Conservation (phyloP, 2,329 filamentous ascomycete species). For the Diplodia mutila region DNA sequence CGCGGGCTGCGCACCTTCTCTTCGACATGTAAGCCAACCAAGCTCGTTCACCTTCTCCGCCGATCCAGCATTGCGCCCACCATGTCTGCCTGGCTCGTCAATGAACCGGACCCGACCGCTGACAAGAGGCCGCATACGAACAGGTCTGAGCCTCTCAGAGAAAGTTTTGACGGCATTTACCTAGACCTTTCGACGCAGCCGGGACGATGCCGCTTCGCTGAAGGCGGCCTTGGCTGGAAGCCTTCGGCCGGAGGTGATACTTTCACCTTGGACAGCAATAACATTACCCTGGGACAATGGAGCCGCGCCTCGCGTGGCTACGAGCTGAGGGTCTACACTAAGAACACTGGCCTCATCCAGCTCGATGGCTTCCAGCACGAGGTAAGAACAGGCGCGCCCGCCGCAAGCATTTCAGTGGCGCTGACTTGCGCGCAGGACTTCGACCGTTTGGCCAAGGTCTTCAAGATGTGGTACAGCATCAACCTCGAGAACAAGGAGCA, state of each 20-base stretch:
- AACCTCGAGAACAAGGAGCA: conserved; percentile 92
- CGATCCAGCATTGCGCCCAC: not conserved
- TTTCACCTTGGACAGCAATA: conserved; percentile 86
- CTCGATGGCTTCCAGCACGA: conserved; percentile 94
- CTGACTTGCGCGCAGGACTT: conserved; percentile 64
- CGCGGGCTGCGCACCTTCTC: not conserved
- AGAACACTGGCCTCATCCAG: conserved; percentile 84
- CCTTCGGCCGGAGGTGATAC: conserved; percentile 84
- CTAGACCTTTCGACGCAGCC: conserved; percentile 91
- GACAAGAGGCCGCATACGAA: not conserved
- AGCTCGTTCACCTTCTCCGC: not conserved
- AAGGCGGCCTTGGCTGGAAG: conserved; percentile 95
- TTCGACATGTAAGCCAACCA: conserved; percentile 7
- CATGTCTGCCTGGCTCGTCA: conserved; percentile 7
- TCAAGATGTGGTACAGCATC: conserved; percentile 98
- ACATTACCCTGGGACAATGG: conserved; percentile 90
- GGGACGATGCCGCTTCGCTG: conserved; percentile 92
- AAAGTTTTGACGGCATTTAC: conserved; percentile 97
- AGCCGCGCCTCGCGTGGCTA: conserved; percentile 89
- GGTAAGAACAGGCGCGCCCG: conserved; percentile 45
- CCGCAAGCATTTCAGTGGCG: not conserved
- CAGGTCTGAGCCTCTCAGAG: conserved; percentile 52
- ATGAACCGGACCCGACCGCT: not conserved
- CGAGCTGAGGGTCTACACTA: conserved; percentile 88
- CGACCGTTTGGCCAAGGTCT: conserved; percentile 86